These are phyloP conservation scores for Tubosaeta brunneosetosa DNA, from an alignment of 768 basidiomycete species.

Conservation along the genomic window DNA sequence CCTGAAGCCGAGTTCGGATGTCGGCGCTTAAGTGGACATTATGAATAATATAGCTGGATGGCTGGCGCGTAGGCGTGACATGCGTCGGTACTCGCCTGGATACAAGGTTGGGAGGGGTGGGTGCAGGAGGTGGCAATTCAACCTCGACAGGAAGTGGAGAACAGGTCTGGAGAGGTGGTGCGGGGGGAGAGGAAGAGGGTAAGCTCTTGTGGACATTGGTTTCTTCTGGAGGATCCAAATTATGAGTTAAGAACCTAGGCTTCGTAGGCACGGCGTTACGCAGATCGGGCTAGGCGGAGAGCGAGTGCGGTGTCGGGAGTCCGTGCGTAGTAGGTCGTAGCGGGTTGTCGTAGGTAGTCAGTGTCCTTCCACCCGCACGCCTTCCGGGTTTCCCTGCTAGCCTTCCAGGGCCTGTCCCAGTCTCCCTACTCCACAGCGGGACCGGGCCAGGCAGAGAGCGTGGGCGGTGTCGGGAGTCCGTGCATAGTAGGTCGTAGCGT, in stretches of 20 bases:
- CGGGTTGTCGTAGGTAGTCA: too few relatives aligned
- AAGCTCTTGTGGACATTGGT: background rate
- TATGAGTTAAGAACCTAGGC: constrained; percentile 30
- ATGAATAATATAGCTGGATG: constrained; percentile 5
- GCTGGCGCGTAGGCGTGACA: background rate
- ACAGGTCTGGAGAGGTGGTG: constrained; percentile 26
- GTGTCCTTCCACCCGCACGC: too few relatives aligned
- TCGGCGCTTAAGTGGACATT: constrained; percentile 25
- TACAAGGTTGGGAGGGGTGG: background rate
- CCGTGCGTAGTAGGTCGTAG: too few relatives aligned
- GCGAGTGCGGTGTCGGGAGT: too few relatives aligned
- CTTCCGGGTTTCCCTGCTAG: too few relatives aligned
- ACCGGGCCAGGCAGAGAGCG: too few relatives aligned
- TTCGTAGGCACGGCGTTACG: constrained; percentile 27
- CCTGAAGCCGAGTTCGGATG: constrained; percentile 22
- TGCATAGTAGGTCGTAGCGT: too few relatives aligned
- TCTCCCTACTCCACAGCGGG: too few relatives aligned
- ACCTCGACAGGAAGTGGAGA: constrained; percentile 18
- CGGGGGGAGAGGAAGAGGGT: constrained; percentile 13
- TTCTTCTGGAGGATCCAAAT: constrained; percentile 19
- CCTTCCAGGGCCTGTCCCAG: too few relatives aligned
- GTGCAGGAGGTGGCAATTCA: constrained; percentile 1
- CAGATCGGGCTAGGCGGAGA: too few relatives aligned
- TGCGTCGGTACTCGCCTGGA: background rate
- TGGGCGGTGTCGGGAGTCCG: too few relatives aligned